Conservation (phyloP, 345 rosid species). For the Iberis pinnata region DNA sequence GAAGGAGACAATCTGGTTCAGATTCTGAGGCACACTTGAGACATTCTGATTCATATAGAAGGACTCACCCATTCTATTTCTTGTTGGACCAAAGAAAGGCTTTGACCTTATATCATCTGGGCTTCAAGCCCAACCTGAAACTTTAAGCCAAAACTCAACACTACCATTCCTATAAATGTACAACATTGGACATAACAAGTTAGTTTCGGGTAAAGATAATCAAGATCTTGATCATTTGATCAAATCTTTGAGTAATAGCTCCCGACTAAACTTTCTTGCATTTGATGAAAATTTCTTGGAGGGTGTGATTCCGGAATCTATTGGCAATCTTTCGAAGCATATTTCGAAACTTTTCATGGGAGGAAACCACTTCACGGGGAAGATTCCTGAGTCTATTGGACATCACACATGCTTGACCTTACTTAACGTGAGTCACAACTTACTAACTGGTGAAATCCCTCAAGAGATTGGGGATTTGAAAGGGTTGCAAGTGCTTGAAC, state of each 20-base stretch:
- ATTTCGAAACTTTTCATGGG: constrained; percentile 34
- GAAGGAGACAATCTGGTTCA: no score
- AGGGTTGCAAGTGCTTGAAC: constrained; percentile 34
- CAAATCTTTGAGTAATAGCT: constrained; percentile 35
- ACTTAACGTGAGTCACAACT: constrained; percentile 36
- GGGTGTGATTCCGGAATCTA: constrained; percentile 38
- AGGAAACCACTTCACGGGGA: constrained; percentile 33
- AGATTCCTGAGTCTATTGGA: constrained; percentile 32
- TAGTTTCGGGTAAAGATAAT: constrained; percentile 27
- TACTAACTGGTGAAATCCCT: constrained; percentile 40
- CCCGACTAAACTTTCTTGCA: constrained; percentile 34
- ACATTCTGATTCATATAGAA: no score
- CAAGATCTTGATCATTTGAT: constrained; percentile 30
- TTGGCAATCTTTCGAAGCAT: constrained; percentile 39
- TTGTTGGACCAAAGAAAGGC: no score
- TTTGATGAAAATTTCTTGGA: constrained; percentile 34
- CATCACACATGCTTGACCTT: constrained; percentile 36
- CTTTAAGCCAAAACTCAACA: no score
- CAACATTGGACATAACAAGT: constrained; percentile 31
- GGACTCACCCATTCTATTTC: no score
- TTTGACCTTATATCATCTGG: no score
- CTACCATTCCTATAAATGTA: constrained; percentile 38
- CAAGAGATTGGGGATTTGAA: constrained; percentile 32
- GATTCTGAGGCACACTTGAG: no score
- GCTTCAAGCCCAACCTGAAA: no score